Base-by-base conservation (phyloP, 2,329 filamentous ascomycete genomes). In the Coniochaeta hoffmannii region DNA sequence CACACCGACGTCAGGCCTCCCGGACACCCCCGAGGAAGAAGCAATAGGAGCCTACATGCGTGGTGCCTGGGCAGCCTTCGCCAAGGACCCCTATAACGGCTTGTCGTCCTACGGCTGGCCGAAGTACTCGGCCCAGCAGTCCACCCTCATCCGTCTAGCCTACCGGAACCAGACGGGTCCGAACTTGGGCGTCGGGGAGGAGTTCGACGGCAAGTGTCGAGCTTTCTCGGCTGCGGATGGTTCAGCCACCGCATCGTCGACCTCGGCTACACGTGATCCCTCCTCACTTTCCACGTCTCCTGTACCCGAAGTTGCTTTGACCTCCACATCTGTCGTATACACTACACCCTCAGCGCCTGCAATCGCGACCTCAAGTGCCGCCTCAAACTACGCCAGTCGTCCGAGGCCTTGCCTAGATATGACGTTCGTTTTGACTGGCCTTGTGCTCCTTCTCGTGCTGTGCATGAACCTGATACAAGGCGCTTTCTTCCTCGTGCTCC, bases 11-110 rank as follows among this genome's bases (percentile, higher is more conserved):
- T 54, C 32, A 4, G 17, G 55, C 0, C 50, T 60, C 1, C 53
- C 60, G 1, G 60, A 65, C 24, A 69, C 67, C 0, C 17, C 54
- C 9, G 64, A 64, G 41, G 62, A 73, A 54, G 58, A 63, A 31
- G 58, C 55, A 9, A 62, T 72, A 6, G 66, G 61, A 17, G 60
- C 63, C 17, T 72, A 70, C 41, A 64, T 73, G 55, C 64, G 68
- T n/a, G 65, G 66, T 1, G 71, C 71, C 11, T 73, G 71, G 69
- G 65, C 70, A 0, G 61, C 69, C 1, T 74, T 74, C 59, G 70
- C 71, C 12, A 72, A 69, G 54, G 62, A 73, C 57, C 69, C 72
- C 1, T 55, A 55, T 10, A 60, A 66, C 17, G 71, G 71, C 1
- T 57, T 73, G 28, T 62, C 54, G 14, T 60, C 53, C 2, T 69